Base-by-base conservation (phyloP, 495 filamentous ascomycete species). In the Podospora fimiseda region DNA sequence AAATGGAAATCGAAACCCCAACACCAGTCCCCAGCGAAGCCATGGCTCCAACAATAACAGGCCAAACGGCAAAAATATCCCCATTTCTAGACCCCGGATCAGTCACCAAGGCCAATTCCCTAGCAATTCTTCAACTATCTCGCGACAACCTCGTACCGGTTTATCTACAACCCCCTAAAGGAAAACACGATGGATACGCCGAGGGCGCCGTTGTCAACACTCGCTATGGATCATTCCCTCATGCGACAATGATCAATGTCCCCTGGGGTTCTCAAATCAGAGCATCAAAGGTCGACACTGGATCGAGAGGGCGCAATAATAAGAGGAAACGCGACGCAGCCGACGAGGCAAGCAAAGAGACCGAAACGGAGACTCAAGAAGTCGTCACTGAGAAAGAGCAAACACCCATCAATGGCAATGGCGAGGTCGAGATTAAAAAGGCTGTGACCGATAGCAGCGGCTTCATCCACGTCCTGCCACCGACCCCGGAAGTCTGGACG, bases 401-500 rank as follows among this genome's bases (percentile, higher is more conserved):
- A 51, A n/a, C 18, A 23, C 58, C 42, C 22, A 22, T 13, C 4
- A 15, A 47, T 7, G 45, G 37, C 23, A 41, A 60, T 52, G 68
- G 60, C 18, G 54, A 51, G 15, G 15, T 40, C 18, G 68, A 65
- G 36, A 50, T 66, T 27, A 78, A 75, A 48, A 53, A 66, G 48
- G 58, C 82, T 9, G 72, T 81, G 2, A 77, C 80, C 37, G 89
- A 90, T 3, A 61, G 79, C 1, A 91, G 80, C 61, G 93, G 93
- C 19, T 98, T 96, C 71, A 78, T 90, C 15, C 92, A 98, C 67
- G 64, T 98, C 27, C 76, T 96, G 13, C 88, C 86, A 22, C 94
- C 94, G 0, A 96, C 94, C 0, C 89, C 93, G 13, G 93, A 98
- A 67, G 74, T 86, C 14, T 98, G 93, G 93, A 98, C 94, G 0